Base-by-base conservation (phyloP, 164 flowering plant species). In the Houttuynia cordata region DNA sequence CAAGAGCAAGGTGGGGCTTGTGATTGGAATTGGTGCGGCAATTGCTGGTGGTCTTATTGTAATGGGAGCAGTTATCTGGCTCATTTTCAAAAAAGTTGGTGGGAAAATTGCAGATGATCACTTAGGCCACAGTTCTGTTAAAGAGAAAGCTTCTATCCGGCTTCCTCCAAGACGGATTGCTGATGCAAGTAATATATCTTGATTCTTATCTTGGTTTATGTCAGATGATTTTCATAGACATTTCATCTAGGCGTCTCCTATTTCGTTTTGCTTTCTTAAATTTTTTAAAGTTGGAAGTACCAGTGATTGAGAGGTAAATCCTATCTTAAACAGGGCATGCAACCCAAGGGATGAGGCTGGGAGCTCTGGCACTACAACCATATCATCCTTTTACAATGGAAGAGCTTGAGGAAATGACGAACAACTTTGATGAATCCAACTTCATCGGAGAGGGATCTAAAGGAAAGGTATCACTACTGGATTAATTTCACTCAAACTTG, bases 341-440 rank as follows among this genome's bases (percentile, higher is more conserved):
- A 54, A 74, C 86, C 9, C 75, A 68, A 54, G 69, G 79, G 57
- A 75, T 79, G 84, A 80, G 82, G 58, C 53, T 76, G 50, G 76
- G 77, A 10, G 63, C 83, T 19, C 58, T 83, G 21, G 88, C 89
- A 25, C 79, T 85, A 8, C 88, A 87, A 15, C 79, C 85, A 17
- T 87, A 85, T 64, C 79, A 69, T 0, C 71, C 71, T 58, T 85
- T 83, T 75, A 78, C 82, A 15, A 47, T 85, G 63, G 96, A 92
- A 39, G 98, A 92, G 58, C 71, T 92, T 24, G 93, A 89, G 70
- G 95, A 87, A 23, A 88, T 84, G 22, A 91, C 98, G 25, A 77
- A 81, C 69, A 79, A 81, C 66, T 89, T 92, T 51, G 86, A 91
- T 53, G 64, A 78, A 24, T 62, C 76, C 14, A 81, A 81, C 75